Base-by-base conservation (phyloP, 768 basidiomycete genomes). In the Podaxis pistillaris region DNA sequence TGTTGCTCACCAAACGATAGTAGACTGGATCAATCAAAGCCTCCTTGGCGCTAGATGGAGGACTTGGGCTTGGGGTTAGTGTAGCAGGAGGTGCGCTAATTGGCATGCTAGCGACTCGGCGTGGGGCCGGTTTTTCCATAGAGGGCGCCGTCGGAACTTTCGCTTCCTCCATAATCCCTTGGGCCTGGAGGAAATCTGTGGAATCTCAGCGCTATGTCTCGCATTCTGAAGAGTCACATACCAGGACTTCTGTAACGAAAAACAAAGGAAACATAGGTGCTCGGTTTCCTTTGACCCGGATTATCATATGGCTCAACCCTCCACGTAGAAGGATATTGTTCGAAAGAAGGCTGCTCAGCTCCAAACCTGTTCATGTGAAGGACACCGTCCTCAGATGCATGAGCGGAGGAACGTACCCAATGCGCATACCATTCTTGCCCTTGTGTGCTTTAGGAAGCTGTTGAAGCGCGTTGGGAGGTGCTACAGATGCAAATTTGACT, bases 191-290 rank as follows among this genome's bases (percentile, higher is more conserved):
- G 62, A 83, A 86, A 44, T 81, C 85, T 84, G 60, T 33, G 53
- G 58, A 19, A 9, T n/a, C 4, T 17, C 58, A 46, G 41, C 28
- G 61, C 40, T 40, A 49, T 47, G 15, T 22, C 19, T 28, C 19
- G 37, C 24, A 59, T 54, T 41, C n/a, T 4, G 11, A 38, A 37
- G 24, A 7, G 51, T 53, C 26, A 40, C 58, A 47, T 63, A 86
- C 88, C 84, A 60, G 72, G 74, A 40, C 84, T 76, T 26, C 86
- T 76, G 70, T 91, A 91, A 44, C 85, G 78, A 69, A 90, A 91
- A 2, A 83, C 75, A 68, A 91, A 91, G 15, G 86, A 83, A 26
- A 89, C 85, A 58, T 81, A 83, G n/a, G 86, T 82, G 41, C 71
- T 72, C 4, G 81, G 76, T 62, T 72, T 73, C n/a, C 68, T 72